A percentile compares a stretch with the other conserved stretches of the same genome.
Evolutionary conservation across 2,329 filamentous ascomycete species (phyloP).

Genomic region (Fusarium sp.): DNA sequence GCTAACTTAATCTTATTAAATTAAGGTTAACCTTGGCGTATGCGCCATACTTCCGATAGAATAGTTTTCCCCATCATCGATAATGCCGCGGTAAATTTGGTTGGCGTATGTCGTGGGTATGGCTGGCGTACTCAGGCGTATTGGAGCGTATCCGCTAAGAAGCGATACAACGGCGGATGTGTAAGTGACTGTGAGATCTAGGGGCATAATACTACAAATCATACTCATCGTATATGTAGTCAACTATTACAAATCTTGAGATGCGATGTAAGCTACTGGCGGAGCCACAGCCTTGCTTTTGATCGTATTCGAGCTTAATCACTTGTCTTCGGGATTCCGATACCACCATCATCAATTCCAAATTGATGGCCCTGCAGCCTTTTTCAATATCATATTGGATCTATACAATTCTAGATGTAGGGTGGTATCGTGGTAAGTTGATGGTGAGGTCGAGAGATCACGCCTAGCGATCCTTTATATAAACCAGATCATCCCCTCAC

Average conservation of each 20-base stretch:
- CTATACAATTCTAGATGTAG: fast-evolving
- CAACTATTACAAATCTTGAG: not conserved
- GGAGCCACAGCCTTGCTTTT: not conserved
- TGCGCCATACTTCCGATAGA: not conserved
- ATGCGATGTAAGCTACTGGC: not conserved
- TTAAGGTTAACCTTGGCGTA: conserved; percentile 2
- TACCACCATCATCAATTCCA: not conserved
- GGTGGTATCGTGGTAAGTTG: not conserved
- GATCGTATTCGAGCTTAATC: too few species aligned
- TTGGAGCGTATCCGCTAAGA: not conserved
- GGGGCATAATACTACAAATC: fast-evolving
- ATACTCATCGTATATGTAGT: fast-evolving
- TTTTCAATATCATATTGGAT: fast-evolving
- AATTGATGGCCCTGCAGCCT: not conserved
- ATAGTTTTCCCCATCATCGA: too few species aligned
- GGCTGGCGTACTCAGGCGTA: conserved; percentile 15
- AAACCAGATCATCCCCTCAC: not conserved
- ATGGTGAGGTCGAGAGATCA: not conserved
- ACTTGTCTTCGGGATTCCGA: too few species aligned
- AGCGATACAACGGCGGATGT: not conserved
- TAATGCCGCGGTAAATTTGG: not conserved
- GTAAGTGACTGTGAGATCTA: too few species aligned
- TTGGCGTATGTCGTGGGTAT: not conserved
- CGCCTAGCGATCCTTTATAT: not conserved
- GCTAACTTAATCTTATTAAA: not conserved